Evolutionary conservation across 169 alveolate genomes (phyloP).

Genomic region (Plasmodium gonderi): DNA sequence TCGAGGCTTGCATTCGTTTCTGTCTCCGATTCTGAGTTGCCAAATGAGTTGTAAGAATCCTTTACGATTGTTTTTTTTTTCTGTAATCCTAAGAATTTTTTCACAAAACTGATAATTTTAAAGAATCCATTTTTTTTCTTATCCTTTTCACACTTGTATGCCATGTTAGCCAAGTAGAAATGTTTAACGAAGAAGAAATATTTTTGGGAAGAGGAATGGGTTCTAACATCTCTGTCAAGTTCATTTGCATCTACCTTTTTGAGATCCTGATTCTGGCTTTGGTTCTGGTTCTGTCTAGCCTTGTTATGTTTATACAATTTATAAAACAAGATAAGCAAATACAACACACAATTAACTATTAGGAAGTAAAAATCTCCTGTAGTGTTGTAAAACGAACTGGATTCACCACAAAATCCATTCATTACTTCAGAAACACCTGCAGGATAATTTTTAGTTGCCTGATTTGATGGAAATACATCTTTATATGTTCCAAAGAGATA

Average conservation of each 20-base stretch:
- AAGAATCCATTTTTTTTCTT: neutral
- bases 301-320: neutral
- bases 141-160: neutral
- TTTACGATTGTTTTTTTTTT: neutral
- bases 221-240: neutral
- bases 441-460: neutral
- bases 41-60: neutral
- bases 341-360: constrained; percentile 19
- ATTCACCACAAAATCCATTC: neutral
- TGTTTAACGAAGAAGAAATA: constrained; percentile 35
- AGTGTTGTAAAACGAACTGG: constrained; percentile 22
- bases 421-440: neutral
- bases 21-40: neutral
- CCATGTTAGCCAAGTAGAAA: constrained; percentile 21
- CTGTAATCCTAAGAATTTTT: neutral
- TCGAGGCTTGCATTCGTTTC: neutral
- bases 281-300: neutral
- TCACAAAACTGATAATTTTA: neutral
- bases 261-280: neutral
- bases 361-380: constrained; percentile 51
- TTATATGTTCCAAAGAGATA: neutral
- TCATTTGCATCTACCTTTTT: neutral
- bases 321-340: constrained; percentile 24
- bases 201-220: neutral
- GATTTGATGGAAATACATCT: neutral